Base-by-base conservation (phyloP, 1,139 yeast species). In the Taiozyma sp. region DNA sequence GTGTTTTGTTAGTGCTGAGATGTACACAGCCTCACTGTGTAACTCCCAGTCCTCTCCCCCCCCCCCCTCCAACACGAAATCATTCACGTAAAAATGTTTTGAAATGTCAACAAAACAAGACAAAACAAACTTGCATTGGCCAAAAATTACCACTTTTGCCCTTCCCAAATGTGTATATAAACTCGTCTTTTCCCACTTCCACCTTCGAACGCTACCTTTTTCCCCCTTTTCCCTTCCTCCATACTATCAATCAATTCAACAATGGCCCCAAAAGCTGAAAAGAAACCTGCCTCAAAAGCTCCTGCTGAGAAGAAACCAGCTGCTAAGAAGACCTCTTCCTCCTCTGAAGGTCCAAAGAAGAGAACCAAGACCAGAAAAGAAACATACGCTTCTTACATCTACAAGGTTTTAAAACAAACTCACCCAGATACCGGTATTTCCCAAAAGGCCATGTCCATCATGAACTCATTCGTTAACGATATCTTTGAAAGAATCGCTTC, bases 361-460 rank as follows among this genome's bases (percentile, higher is more conserved):
- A 91, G 96, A 83, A 73, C 92, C 67, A 93, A 92, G 87, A 80
- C 95, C 69, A 91, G 99, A 86, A 93, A 93, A 89, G 99, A 93
- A 80, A 91, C 99, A 60, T 93, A 93, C 84, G 91, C 97, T 63
- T 92, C 98, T 61, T 93, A 93, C 80, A 93, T 93, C 73, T 93
- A 93, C 96, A 95, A 93, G 80, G 98, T 92, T 65, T 85, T 92
- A 76, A 90, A 92, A 80, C 97, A 93, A 84, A 92, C 99, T 62
- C 97, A 95, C 79, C 97, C 99, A 76, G 99, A 93, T 76, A 93
- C 99, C 60, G 99, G 99, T 91, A 93, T 93, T 73, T 93, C 99
- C 66, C 96, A 93, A 79, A 91, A 92, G 78, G 97, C 99, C 66
- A 95, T 93, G 98, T 92, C 97, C 57, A 93, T 93, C 76, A 88